A percentile compares a stretch with the other conserved stretches of the same genome.
These are phyloP conservation scores for Diaporthe longicolla DNA, from an alignment of 2,329 filamentous ascomycete genomes.

Conservation along the genomic window DNA sequence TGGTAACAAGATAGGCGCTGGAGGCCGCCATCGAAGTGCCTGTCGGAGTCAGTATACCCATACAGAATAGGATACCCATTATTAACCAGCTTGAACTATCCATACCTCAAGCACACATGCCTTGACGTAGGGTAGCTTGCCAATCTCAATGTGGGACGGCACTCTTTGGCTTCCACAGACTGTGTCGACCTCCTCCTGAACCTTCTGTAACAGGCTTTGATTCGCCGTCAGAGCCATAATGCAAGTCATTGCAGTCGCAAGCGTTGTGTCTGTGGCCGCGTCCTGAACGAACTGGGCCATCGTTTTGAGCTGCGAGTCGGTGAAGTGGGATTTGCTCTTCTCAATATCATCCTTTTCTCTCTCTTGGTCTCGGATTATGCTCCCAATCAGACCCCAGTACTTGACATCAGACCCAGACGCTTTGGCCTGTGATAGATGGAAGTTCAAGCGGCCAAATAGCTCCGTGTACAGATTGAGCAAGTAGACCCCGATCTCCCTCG, in stretches of 20 bases:
- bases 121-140: conserved; percentile 17
- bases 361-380: conserved; percentile 8
- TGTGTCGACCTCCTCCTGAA: conserved; percentile 12
- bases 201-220: not conserved
- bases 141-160: not conserved
- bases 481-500: not conserved
- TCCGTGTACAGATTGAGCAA: conserved; percentile 2
- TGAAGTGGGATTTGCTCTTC: not conserved
- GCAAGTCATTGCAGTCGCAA: conserved; percentile 23
- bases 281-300: conserved; percentile 8
- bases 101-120: conserved; percentile 34
- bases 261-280: conserved; percentile 26
- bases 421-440: conserved; percentile 2
- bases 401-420: not conserved
- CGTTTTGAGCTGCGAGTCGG: conserved; percentile 5
- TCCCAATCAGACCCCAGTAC: conserved; percentile 30
- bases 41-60: not conserved
- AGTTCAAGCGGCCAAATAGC: not conserved
- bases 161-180: not conserved
- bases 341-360: not conserved
- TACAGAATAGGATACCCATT: not conserved
- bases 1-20: conserved; percentile 16
- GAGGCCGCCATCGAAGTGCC: conserved; percentile 28
- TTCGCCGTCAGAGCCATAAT: conserved; percentile 30
- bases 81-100: not conserved